Percentiles rank a stretch among this genome's conserved stretches.
phyloP scores from a whole-genome alignment of 2,329 filamentous ascomycete species.

The Aspergillus ruber region DNA sequence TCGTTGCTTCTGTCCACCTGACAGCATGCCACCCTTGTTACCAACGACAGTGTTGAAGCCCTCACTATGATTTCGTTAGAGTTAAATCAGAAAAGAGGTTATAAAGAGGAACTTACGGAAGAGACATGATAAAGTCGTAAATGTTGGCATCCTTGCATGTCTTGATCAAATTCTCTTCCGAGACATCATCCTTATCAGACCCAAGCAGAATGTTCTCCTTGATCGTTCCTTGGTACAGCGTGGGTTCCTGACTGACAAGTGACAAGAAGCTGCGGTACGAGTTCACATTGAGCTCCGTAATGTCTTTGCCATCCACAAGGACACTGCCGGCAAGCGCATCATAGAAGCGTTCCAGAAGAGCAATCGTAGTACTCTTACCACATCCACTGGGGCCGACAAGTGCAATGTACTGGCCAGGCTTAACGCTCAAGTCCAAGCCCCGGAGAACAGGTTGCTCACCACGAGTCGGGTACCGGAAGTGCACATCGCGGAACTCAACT shows the following conservation, averaged over 20 bases:
- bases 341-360: conserved; percentile 88
- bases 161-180: conserved; percentile 65
- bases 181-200: conserved; percentile 57
- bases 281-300: conserved; percentile 73
- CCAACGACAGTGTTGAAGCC: conserved; percentile 82
- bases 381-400: conserved; percentile 92
- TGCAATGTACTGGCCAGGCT: conserved; percentile 51
- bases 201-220: conserved; percentile 85
- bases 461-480: conserved; percentile 89
- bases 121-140: conserved; percentile 80
- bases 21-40: conserved; percentile 76
- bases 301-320: conserved; percentile 75
- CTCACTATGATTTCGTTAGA: conserved; percentile 42
- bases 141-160: conserved; percentile 89
- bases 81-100: neutral
- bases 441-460: conserved; percentile 88
- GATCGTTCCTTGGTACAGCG: conserved; percentile 87
- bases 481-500: conserved; percentile 85
- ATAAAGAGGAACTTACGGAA: conserved; percentile 50
- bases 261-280: conserved; percentile 78
- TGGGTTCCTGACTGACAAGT: conserved; percentile 90
- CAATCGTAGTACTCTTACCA: conserved; percentile 90
- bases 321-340: conserved; percentile 76
- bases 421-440: conserved; percentile 58
- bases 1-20: conserved; percentile 90